Evolutionary conservation across 2,329 filamentous ascomycete species (phyloP), one percentile per base, ranked within the genome.

Genomic region (Cordyceps militaris): DNA sequence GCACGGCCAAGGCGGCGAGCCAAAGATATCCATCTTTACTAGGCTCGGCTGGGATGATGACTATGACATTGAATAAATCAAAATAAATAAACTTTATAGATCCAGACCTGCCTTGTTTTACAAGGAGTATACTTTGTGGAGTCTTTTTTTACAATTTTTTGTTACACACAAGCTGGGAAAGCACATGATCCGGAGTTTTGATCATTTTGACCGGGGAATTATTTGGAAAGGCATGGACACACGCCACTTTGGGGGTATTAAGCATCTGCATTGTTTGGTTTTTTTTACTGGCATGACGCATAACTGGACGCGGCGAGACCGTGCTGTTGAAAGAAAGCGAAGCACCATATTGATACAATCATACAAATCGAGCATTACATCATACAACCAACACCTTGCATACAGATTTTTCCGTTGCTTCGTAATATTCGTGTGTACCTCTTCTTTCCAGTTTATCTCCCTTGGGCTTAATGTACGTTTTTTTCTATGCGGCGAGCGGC

Each of bases 21-120:
- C 66, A 59, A 67, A 68, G 34, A 60, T 70, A 61, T 79, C 77
- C 11, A 79, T 84, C 53, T 85, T 80, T 63, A 73, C 81, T 63
- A 72, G 71, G 62, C 67, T 84, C 43, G 81, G 82, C 47, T 85
- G 82, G 82, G 79, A 83, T 64, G 76, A 82, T 59, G 79, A 83
- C 60, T 71, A 76, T 66, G 77, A 82, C 66, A 73, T 76, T 66
- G 66, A 74, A 67, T 71, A 44, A 34, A 14, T 14, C 10, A 10
- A 21, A 23, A 21, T 23, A 21, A n/a, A 19, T 19, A 40, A 8
- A 40, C 1, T 16, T 19, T 19, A 8, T 21, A n/a, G 6, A 19
- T 9, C 21, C 9, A 19, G 5, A 7, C 10, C 23, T 49, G 54
- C 55, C 19, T 54, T 47, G 23, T 49, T 28, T 48, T 58, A 21